phyloP scores from a whole-genome alignment of 495 filamentous ascomycete genomes.

The Annulohypoxylon nitens region DNA sequence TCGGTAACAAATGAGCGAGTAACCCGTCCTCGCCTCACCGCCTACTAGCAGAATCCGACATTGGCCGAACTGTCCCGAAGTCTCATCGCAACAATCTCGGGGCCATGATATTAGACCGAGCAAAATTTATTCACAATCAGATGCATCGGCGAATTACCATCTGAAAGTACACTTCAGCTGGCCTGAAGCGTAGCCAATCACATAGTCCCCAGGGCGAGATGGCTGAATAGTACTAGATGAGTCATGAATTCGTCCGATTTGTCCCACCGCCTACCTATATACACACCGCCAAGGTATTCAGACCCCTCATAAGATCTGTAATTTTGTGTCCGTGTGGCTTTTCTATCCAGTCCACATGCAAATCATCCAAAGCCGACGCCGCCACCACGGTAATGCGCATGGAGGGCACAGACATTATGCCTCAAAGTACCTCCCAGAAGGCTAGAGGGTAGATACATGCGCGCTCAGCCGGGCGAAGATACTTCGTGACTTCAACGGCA shows the following conservation, averaged over 20 bases:
- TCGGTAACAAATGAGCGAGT: not conserved
- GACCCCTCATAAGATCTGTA: not conserved
- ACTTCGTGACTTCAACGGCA: constrained; percentile 5
- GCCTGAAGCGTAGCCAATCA: not conserved
- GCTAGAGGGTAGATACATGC: constrained; percentile 26
- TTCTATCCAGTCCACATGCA: not conserved
- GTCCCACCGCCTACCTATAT: not conserved
- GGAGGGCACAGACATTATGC: constrained; percentile 14
- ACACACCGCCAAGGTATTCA: constrained; percentile 4
- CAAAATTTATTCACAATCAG: not conserved
- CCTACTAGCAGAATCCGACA: not conserved
- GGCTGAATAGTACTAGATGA: not conserved
- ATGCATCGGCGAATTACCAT: not conserved
- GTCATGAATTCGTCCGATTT: constrained; percentile 6
- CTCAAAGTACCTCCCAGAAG: not conserved
- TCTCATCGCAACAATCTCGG: not conserved
- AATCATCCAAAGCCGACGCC: constrained; percentile 8
- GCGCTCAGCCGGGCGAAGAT: constrained; percentile 32
- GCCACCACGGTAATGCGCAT: constrained; percentile 10
- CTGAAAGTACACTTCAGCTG: not conserved
- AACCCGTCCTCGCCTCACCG: not conserved
- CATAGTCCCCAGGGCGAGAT: not conserved
- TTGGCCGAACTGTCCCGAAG: not conserved
- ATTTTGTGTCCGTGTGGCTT: constrained; percentile 1
- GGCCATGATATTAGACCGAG: not conserved